Evolutionary conservation across 2,329 filamentous ascomycete species (phyloP).

Genomic region (Aureobasidium musti): DNA sequence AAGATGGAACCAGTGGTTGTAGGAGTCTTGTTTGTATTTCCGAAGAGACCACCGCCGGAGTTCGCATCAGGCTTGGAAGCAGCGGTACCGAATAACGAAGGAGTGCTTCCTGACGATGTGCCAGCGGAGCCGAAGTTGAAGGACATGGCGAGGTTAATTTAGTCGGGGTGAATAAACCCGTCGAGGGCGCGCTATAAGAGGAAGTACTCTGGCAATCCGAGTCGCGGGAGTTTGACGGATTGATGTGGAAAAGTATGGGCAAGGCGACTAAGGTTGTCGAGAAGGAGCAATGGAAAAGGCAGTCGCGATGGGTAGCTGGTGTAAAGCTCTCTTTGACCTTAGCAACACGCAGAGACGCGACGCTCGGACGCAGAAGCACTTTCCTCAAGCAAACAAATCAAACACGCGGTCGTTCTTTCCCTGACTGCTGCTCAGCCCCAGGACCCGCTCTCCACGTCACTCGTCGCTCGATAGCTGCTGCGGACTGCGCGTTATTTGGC

Average conservation of each 20-base stretch:
- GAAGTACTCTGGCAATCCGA: not conserved
- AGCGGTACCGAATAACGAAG: constrained; percentile 29
- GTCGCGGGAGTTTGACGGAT: not conserved
- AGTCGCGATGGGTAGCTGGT: not conserved
- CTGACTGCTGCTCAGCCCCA: constrained; percentile 5
- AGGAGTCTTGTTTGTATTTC: constrained; percentile 32
- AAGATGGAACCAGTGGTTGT: constrained; percentile 30
- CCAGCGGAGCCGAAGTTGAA: constrained; percentile 43
- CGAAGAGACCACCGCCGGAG: constrained; percentile 31
- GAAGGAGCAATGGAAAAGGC: constrained; percentile 1
- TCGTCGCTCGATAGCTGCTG: constrained; percentile 7
- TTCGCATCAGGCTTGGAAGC: constrained; percentile 30
- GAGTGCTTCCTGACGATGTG: constrained; percentile 39
- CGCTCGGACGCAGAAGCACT: constrained; percentile 3
- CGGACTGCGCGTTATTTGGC: not conserved
- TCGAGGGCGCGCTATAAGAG: constrained; percentile 4
- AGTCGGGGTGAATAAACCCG: constrained; percentile 7
- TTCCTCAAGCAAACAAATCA: constrained; percentile 4
- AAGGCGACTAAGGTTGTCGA: not conserved
- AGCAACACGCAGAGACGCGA: constrained; percentile 25
- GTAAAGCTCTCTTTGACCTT: constrained; percentile 25
- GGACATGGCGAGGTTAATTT: constrained; percentile 31
- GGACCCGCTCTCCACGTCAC: constrained; percentile 24
- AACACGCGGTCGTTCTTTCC: constrained; percentile 8
- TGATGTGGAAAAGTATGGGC: not conserved